Base-by-base conservation (phyloP, 2,329 filamentous ascomycete genomes). In the Hymenoscyphus infarciens region DNA sequence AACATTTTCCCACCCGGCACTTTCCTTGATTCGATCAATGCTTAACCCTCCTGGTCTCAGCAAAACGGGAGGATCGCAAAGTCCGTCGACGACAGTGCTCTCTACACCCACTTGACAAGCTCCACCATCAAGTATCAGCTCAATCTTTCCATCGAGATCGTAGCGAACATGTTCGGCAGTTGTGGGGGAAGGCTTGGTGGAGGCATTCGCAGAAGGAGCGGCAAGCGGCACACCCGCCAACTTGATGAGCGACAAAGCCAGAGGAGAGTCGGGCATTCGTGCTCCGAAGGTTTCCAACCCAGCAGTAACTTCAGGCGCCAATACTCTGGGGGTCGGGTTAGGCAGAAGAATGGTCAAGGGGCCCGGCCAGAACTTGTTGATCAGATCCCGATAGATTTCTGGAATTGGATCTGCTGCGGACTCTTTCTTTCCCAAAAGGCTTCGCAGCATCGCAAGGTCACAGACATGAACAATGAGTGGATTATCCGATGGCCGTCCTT, bases 51-150 rank as follows among this genome's bases (percentile, higher is more conserved):
- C 95, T 0, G 95, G 95, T 55, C 95, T 80, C 38, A 99, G 79
- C 38, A 99, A 86, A 2, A 88, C 85, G 0, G 95, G 95, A 6
- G 94, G 93, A 56, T 83, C 77, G 63, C 86, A 91, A 15, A 98
- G 78, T 0, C 95, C 95, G 72, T 98, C 95, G 0, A 99, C 92
- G 1, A 99, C 95, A 0, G 95, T 99, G 74, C 92, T 97, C 77
- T 99, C 95, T 0, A 99, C 92, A 1, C 95, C 95, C 11, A 99
- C 92, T 22, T 83, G 82, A 71, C 93, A 98, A 0, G 87, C 78
- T 0, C 95, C 95, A 2, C 94, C 95, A 69, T 99, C 94, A 0
- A 99, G 79, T 62, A 99, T 95, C 5, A 94, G 80, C 70, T 90
- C 87, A 67, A 99, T 96, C 57, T 88, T 85, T 0, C 92, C 92